These are phyloP conservation scores for Colletotrichum sp. DNA, from an alignment of 2,329 filamentous ascomycete genomes.

Conservation along the genomic window DNA sequence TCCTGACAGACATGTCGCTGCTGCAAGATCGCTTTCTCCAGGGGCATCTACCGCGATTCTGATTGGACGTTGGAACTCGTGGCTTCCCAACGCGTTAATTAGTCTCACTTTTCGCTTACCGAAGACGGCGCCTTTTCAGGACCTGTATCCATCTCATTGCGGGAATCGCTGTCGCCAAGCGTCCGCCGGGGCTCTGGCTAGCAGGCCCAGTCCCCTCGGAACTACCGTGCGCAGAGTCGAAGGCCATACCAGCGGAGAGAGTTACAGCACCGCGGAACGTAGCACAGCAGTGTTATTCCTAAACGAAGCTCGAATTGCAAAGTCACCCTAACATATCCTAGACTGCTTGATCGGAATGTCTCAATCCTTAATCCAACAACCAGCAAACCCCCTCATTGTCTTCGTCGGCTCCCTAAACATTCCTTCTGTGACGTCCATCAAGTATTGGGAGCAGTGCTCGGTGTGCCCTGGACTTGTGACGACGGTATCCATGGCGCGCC, in stretches of 20 bases:
- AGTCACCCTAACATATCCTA: not conserved
- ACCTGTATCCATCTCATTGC: not conserved
- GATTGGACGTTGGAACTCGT: not conserved
- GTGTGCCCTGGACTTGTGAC: conserved; percentile 27
- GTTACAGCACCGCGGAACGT: not conserved
- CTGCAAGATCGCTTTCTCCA: not conserved
- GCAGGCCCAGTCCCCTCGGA: not conserved
- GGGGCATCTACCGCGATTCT: not conserved
- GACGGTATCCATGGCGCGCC: conserved; percentile 23
- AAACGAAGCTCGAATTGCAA: not conserved
- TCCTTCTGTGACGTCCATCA: conserved; percentile 26
- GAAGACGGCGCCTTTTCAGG: not conserved
- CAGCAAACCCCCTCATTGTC: conserved; percentile 16
- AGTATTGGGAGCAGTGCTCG: conserved; percentile 30
- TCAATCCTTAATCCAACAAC: conserved; percentile 14
- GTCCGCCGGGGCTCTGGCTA: not conserved
- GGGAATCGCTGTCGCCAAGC: not conserved
- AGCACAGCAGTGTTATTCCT: not conserved
- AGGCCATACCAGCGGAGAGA: not conserved
- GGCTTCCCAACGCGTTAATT: not conserved
- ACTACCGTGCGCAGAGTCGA: not conserved
- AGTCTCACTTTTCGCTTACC: not conserved
- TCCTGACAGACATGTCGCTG: not conserved
- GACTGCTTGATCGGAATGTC: not conserved
- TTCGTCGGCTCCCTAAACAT: conserved; percentile 22